Evolutionary conservation across 192 early-diverging fungal genomes (phyloP), one percentile per base, ranked within the genome.

Genomic region (Backusella tuberculispora): DNA sequence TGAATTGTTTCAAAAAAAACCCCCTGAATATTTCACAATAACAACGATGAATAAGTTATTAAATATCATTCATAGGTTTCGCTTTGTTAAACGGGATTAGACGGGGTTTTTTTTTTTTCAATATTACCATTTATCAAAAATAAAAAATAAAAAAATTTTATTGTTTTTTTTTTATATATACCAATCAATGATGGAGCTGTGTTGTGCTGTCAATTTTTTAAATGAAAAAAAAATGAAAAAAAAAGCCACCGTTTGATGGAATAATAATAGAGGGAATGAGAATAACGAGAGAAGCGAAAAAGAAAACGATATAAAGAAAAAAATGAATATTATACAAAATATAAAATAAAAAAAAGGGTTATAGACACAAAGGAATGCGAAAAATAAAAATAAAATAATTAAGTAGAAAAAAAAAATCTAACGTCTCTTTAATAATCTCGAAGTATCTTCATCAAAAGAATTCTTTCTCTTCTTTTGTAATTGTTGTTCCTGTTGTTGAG

Each of bases 301-400:
- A 4, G 9, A 10, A 56, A 56, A 56, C 5, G 6, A 8, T 6
- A 8, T 17, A 53, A 56, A 56, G 21, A 56, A 21, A 9, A 56
- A 56, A 24, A 46, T 45, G 44, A 56, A 56, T 56, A 56, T 56
- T 56, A 56, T 50, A 50, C 48, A 50, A n/a, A 50, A 7, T 19
- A 42, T 42, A 43, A 43, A 43, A 43, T 0, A 21, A 53, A 19
- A 53, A 53, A 53, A 50, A 53, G 48, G n/a, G n/a, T 53, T 53
- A 53, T 56, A 56, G 21, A 56, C 53, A 56, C 53, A 56, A 56
- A 56, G 53, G 53, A 56, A 56, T 56, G 53, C 53, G 53, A 56
- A 4, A 12, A 56, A 56, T 2, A 56, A 53, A 24, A 56, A 56
- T 19, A 50, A 26, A 56, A 24, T 56, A 56, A 56, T 34, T 34